Percentiles rank a stretch among this genome's conserved stretches.
Conservation (phyloP, 768 basidiomycete species). For the Pisolithus orientalis region DNA sequence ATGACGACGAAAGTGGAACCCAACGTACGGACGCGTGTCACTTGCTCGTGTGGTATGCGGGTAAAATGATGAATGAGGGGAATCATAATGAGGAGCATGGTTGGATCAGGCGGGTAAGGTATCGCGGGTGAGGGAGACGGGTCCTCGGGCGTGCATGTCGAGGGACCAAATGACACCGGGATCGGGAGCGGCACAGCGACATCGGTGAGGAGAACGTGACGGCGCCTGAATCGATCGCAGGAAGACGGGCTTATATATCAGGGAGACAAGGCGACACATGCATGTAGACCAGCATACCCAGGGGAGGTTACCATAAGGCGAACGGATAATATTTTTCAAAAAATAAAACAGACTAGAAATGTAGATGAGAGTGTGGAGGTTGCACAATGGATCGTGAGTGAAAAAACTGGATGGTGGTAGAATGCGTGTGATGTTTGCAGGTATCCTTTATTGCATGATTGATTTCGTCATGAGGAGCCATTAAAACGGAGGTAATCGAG, state of each 20-base stretch:
- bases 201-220: not conserved
- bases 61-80: no score
- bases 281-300: not conserved
- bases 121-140: not conserved
- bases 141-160: not conserved
- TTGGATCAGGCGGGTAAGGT: not conserved
- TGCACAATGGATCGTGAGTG: not conserved
- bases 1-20: no score
- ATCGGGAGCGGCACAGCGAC: not conserved
- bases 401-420: conserved; percentile 6
- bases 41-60: no score
- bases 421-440: conserved; percentile 4
- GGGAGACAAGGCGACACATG: not conserved
- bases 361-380: not conserved
- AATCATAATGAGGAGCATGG: no score
- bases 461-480: not conserved
- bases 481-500: not conserved
- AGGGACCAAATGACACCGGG: not conserved
- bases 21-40: no score
- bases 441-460: conserved; percentile 8
- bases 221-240: not conserved
- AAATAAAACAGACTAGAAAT: not conserved
- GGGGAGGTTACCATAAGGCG: not conserved
- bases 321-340: conserved; percentile 1
- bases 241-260: not conserved